phyloP scores from a whole-genome alignment of 805 yeast genomes.

The Yamadazyma takamatsuzukensis region DNA sequence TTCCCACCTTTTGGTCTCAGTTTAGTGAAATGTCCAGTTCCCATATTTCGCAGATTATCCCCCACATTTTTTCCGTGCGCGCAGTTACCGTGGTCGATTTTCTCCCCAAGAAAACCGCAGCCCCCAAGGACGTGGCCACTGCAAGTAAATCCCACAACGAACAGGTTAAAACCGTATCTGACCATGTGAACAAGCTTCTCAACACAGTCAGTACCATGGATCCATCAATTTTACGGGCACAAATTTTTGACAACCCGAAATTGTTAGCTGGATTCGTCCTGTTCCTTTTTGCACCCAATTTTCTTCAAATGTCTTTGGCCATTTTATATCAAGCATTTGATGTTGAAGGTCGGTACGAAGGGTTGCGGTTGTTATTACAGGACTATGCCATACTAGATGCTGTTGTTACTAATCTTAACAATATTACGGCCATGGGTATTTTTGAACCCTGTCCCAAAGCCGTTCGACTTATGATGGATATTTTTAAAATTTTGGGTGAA shows the following conservation, averaged over 20 bases:
- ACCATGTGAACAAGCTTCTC: conserved; percentile 18
- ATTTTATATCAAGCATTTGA: conserved; percentile 74
- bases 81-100: conserved; percentile 7
- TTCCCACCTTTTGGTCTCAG: conserved; percentile 28
- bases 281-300: conserved; percentile 61
- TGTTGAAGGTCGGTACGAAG: conserved; percentile 65
- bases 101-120: conserved; percentile 7
- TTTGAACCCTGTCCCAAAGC: conserved; percentile 76
- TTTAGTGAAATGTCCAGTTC: conserved; percentile 4
- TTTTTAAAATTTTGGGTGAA: conserved; percentile 57
- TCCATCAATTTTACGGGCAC: conserved; percentile 19
- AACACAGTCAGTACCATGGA: conserved; percentile 33
- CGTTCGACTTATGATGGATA: conserved; percentile 71
- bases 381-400: conserved; percentile 46
- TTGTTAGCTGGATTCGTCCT: conserved; percentile 70
- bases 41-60: not conserved
- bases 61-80: conserved; percentile 1
- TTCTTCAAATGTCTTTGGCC: conserved; percentile 69
- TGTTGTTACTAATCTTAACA: conserved; percentile 41
- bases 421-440: conserved; percentile 44
- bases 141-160: conserved; percentile 29
- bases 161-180: conserved; percentile 20
- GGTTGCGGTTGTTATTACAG: conserved; percentile 53
- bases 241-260: conserved; percentile 20
- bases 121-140: conserved; percentile 11